Evolutionary conservation across 1,284 basidiomycete species (phyloP).

Genomic region (Trichosporon ovoides): DNA sequence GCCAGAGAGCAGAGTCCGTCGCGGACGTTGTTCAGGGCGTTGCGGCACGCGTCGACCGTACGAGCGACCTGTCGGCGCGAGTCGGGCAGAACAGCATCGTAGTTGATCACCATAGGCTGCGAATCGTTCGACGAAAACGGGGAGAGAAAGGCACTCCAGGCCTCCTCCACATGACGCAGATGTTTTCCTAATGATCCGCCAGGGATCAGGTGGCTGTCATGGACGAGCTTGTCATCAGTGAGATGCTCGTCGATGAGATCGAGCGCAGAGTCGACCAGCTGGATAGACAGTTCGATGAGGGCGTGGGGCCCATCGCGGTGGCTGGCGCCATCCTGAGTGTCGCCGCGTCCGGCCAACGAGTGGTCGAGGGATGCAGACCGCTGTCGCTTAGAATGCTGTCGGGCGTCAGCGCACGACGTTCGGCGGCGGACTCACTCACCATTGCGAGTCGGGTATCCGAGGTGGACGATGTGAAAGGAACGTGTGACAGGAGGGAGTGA

Average conservation of each 20-base stretch:
- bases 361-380: constrained; percentile 1
- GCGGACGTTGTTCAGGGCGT: constrained; percentile 25
- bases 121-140: constrained; percentile 16
- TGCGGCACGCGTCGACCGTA: constrained; percentile 24
- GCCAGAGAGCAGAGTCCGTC: constrained; percentile 28
- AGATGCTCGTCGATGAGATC: constrained; percentile 35
- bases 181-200: constrained; percentile 44
- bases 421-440: background rate
- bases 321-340: background rate
- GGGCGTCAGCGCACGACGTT: background rate
- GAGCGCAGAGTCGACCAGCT: constrained; percentile 32
- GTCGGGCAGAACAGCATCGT: constrained; percentile 34
- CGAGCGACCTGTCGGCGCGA: constrained; percentile 28
- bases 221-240: constrained; percentile 30
- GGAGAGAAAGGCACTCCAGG: constrained; percentile 35
- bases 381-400: background rate
- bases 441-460: background rate
- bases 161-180: constrained; percentile 45
- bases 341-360: background rate
- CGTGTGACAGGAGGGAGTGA: background rate
- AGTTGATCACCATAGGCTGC: constrained; percentile 31
- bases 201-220: constrained; percentile 35
- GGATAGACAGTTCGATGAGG: background rate
- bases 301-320: constrained; percentile 3
- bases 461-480: no score